phyloP scores from a whole-genome alignment of 805 yeast species.

The Wickerhamiella kazuoi region DNA sequence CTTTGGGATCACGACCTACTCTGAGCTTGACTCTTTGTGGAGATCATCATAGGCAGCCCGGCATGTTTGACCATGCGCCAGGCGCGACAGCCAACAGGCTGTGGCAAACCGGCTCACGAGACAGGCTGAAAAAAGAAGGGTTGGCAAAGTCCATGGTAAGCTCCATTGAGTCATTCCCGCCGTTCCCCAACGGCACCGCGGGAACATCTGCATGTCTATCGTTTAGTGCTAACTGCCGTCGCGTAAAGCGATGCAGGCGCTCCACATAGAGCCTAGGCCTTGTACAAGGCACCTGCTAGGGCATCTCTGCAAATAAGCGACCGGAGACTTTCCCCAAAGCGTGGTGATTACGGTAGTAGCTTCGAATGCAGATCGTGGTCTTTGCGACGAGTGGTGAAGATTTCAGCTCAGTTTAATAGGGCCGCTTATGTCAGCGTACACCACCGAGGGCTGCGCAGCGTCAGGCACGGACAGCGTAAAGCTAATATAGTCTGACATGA shows the following conservation, averaged over 20 bases:
- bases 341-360: slow-evolving; percentile 14
- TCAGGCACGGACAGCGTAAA: too few species aligned
- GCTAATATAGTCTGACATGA: too few species aligned
- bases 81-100: not conserved
- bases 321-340: slow-evolving; percentile 24
- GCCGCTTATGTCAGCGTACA: too few species aligned
- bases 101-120: not conserved
- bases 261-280: slow-evolving; percentile 7
- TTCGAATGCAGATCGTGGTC: slow-evolving; percentile 16
- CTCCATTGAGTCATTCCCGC: slow-evolving; percentile 18
- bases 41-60: slow-evolving; percentile 17
- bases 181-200: too few species aligned
- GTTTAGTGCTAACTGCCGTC: slow-evolving; percentile 13
- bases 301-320: slow-evolving; percentile 16
- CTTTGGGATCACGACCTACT: slow-evolving; percentile 5
- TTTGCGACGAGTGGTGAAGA: slow-evolving; percentile 4
- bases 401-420: too few species aligned
- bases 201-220: slow-evolving; percentile 17
- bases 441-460: too few species aligned
- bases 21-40: slow-evolving; percentile 21
- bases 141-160: slow-evolving; percentile 15
- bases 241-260: slow-evolving; percentile 5
- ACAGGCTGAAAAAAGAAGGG: slow-evolving; percentile 1
- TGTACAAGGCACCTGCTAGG: slow-evolving; percentile 5
- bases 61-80: slow-evolving; percentile 17